phyloP scores from a whole-genome alignment of 257 asterid genomes.

The Orobanche coerulescens region DNA sequence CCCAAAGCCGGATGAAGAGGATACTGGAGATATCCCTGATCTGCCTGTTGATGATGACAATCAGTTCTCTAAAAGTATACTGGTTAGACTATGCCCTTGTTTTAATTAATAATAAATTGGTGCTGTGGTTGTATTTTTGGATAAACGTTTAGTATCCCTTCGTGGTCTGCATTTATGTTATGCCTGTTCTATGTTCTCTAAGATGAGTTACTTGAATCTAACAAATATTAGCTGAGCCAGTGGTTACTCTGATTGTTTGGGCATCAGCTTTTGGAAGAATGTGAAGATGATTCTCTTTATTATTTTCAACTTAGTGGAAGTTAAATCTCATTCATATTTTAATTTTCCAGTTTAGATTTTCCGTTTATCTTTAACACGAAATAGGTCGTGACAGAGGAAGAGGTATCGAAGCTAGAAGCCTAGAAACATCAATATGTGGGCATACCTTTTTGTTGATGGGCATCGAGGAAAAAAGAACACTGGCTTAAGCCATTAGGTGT shows the following conservation, averaged over 20 bases:
- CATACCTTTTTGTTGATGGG: background rate
- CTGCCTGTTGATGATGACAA: constrained; percentile 41
- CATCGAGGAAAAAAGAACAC: background rate
- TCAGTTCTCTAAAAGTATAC: constrained; percentile 48
- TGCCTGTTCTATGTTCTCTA: constrained; percentile 1
- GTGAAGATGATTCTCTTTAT: background rate
- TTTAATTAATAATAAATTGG: constrained; percentile 3
- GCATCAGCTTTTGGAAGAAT: background rate
- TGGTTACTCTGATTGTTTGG: background rate
- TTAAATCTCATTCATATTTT: background rate
- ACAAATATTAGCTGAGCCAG: background rate
- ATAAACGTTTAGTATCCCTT: background rate
- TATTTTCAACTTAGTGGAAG: background rate
- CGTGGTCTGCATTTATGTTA: background rate
- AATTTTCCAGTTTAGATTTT: constrained; percentile 1
- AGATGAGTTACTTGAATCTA: background rate
- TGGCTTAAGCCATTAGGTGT: background rate
- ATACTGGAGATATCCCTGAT: constrained; percentile 25
- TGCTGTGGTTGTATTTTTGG: background rate
- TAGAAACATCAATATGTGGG: background rate
- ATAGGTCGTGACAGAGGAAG: background rate
- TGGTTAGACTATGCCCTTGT: constrained; percentile 40
- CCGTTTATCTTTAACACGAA: background rate
- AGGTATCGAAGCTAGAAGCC: background rate
- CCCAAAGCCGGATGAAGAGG: constrained; percentile 43